These are phyloP conservation scores for Endothia cerciana DNA, from an alignment of 2,329 filamentous ascomycete species.

Conservation along the genomic window DNA sequence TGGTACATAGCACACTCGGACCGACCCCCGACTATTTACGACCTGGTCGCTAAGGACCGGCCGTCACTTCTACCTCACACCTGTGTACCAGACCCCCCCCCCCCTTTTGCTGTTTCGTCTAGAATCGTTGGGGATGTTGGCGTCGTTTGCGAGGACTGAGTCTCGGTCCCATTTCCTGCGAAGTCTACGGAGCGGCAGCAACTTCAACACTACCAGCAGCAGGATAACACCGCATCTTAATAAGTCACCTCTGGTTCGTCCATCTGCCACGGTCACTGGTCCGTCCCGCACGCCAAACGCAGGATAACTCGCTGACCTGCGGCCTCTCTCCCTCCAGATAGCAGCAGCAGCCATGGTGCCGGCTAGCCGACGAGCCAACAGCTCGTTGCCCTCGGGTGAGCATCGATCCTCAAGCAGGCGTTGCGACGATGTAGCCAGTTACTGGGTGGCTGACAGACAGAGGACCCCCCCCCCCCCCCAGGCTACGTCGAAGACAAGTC, in stretches of 20 bases:
- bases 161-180: slow-evolving; percentile 36
- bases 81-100: background rate
- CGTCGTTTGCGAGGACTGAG: slow-evolving; percentile 41
- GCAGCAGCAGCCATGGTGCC: slow-evolving; percentile 55
- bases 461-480: slow-evolving; percentile 38
- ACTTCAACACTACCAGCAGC: slow-evolving; percentile 32
- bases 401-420: slow-evolving; percentile 25
- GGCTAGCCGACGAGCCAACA: slow-evolving; percentile 57
- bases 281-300: slow-evolving; percentile 18
- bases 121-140: slow-evolving; percentile 40
- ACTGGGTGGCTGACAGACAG: slow-evolving; percentile 20
- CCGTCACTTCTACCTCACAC: slow-evolving; percentile 5
- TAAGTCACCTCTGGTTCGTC: slow-evolving; percentile 36
- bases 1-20: slow-evolving; percentile 3
- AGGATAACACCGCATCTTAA: slow-evolving; percentile 35
- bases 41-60: slow-evolving; percentile 16
- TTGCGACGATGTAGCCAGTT: background rate
- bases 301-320: slow-evolving; percentile 5
- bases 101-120: slow-evolving; percentile 7
- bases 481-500: slow-evolving; percentile 80
- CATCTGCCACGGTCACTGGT: slow-evolving; percentile 7
- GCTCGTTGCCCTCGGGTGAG: slow-evolving; percentile 58
- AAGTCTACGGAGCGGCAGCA: slow-evolving; percentile 19
- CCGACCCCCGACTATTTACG: slow-evolving; percentile 7
- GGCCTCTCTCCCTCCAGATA: slow-evolving; percentile 33